Evolutionary conservation across 1,139 yeast genomes (phyloP).

Genomic region (Geotrichum carabidarum): DNA sequence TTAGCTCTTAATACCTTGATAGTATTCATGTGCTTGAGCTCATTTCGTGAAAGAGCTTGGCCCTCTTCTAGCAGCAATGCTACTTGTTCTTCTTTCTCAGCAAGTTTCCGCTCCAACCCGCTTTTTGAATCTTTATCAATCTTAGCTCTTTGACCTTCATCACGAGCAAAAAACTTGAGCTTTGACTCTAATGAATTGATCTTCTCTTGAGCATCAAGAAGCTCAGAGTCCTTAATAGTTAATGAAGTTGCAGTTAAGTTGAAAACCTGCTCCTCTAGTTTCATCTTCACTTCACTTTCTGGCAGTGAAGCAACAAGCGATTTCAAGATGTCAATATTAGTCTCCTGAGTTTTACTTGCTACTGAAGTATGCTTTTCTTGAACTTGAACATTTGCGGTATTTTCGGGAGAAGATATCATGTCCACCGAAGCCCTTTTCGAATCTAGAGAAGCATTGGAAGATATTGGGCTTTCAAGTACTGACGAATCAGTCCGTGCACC

Average conservation of each 20-base stretch:
- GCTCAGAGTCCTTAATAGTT: constrained; percentile 15
- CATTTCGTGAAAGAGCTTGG: constrained; percentile 66
- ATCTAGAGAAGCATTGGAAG: constrained; percentile 16
- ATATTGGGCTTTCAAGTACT: constrained; percentile 4
- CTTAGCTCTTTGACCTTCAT: constrained; percentile 30
- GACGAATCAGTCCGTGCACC: constrained; percentile 7
- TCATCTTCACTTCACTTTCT: background rate
- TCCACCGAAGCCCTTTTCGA: constrained; percentile 1
- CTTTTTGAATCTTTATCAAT: constrained; percentile 21
- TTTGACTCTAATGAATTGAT: constrained; percentile 29
- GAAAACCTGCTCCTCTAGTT: constrained; percentile 13
- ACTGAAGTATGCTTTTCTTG: background rate
- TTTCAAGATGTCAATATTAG: background rate
- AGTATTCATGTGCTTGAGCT: constrained; percentile 61
- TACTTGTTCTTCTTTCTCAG: constrained; percentile 53
- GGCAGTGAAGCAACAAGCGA: background rate
- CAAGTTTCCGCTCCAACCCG: constrained; percentile 30
- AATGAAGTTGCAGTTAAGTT: constrained; percentile 11
- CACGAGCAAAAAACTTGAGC: constrained; percentile 27
- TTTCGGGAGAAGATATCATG: background rate
- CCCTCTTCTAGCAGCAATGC: constrained; percentile 72
- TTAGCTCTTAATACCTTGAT: constrained; percentile 57
- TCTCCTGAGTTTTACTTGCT: background rate
- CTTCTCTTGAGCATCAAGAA: constrained; percentile 23
- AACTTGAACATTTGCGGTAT: background rate